Conservation (phyloP, 208 protist species). For the Wallacemonas sp. region DNA sequence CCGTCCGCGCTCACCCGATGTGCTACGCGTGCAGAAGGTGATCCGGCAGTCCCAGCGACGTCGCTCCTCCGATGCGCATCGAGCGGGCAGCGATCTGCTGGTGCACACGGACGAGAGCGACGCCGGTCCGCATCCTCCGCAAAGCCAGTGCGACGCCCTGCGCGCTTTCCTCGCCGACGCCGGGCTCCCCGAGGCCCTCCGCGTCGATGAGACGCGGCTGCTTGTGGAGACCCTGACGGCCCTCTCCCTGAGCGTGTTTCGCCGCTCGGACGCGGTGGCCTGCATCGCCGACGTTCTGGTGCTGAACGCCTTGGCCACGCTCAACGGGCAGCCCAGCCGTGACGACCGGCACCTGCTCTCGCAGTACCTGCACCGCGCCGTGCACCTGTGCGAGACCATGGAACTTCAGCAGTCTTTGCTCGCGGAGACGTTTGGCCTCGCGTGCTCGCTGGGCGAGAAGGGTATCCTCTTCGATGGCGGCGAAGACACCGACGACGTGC, state of each 20-base stretch:
- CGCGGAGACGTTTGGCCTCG: conserved; percentile 35
- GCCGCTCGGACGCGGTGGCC: conserved; percentile 38
- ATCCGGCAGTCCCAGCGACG: background rate
- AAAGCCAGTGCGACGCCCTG: background rate
- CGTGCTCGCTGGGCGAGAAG: conserved; percentile 25
- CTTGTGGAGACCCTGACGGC: conserved; percentile 48
- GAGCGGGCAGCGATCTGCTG: background rate
- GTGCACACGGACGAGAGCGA: background rate
- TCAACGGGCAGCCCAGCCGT: background rate
- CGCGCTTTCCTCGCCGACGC: background rate
- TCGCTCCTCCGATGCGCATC: background rate
- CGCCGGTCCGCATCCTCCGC: background rate
- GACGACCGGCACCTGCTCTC: conserved; percentile 35
- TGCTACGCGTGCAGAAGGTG: background rate
- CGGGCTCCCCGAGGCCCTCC: background rate
- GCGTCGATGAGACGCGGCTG: conserved; percentile 11
- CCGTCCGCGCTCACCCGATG: background rate
- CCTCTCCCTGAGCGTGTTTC: conserved; percentile 35
- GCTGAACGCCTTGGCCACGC: conserved; percentile 16
- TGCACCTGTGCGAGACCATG: conserved; percentile 71
- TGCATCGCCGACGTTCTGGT: conserved; percentile 36
- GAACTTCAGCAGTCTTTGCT: conserved; percentile 56
- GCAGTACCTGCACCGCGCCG: conserved; percentile 58
- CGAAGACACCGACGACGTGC: conserved; percentile 39
- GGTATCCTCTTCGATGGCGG: conserved; percentile 61